These are phyloP conservation scores for Fusarium oligoseptatum DNA, from an alignment of 2,329 filamentous ascomycete genomes.

Conservation along the genomic window DNA sequence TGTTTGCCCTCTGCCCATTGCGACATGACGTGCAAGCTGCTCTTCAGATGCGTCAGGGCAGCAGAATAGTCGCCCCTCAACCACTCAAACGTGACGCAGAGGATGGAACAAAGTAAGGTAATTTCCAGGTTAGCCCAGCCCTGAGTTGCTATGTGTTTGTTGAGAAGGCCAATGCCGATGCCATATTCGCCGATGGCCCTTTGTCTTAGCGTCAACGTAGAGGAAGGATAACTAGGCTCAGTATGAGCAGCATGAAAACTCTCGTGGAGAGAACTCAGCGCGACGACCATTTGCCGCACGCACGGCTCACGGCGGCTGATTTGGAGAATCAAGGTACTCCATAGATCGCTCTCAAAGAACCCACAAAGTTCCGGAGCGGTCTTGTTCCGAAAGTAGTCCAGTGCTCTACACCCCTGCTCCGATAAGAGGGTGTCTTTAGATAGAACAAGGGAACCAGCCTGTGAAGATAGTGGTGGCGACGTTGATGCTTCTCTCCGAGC, in stretches of 20 bases:
- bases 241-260: slow-evolving; percentile 24
- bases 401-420: slow-evolving; percentile 9
- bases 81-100: slow-evolving; percentile 40
- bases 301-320: slow-evolving; percentile 34
- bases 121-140: slow-evolving; percentile 32
- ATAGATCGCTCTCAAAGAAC: slow-evolving; percentile 35
- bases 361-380: slow-evolving; percentile 30
- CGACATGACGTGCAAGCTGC: slow-evolving; percentile 23
- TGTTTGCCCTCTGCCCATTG: slow-evolving; percentile 19
- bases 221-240: background rate
- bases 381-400: slow-evolving; percentile 30
- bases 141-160: slow-evolving; percentile 28
- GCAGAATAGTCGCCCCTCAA: slow-evolving; percentile 30
- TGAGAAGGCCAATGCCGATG: slow-evolving; percentile 21
- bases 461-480: background rate
- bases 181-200: slow-evolving; percentile 25
- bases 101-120: slow-evolving; percentile 31
- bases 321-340: slow-evolving; percentile 31
- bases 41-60: slow-evolving; percentile 28
- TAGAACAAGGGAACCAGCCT: background rate
- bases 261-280: slow-evolving; percentile 31
- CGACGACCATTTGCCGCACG: slow-evolving; percentile 32
- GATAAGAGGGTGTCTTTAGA: background rate
- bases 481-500: background rate
- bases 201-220: slow-evolving; percentile 3